Conservation (phyloP, 768 basidiomycete genomes). For the Xerocomellus amylosporus region DNA sequence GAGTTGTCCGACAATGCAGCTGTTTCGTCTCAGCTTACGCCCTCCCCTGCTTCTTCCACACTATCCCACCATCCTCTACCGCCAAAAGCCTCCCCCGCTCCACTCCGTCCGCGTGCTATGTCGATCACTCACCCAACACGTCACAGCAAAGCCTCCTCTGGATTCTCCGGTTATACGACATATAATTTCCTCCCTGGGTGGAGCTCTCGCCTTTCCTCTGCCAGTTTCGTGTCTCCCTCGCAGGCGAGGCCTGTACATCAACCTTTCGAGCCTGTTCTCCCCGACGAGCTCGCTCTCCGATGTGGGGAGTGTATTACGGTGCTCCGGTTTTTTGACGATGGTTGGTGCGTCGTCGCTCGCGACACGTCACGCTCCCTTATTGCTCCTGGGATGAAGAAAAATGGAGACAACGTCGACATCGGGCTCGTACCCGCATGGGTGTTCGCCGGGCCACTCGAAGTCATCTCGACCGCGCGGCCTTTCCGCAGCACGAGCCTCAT, state of each 20-base stretch:
- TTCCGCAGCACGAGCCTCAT: constrained; percentile 51
- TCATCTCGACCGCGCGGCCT: constrained; percentile 59
- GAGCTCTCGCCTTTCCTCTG: constrained; percentile 10
- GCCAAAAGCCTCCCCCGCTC: constrained; percentile 10
- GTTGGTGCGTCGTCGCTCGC: constrained; percentile 74
- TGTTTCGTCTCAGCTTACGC: constrained; percentile 40
- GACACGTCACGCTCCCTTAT: constrained; percentile 38
- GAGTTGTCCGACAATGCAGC: constrained; percentile 43
- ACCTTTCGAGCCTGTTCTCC: constrained; percentile 63
- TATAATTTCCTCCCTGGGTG: constrained; percentile 14
- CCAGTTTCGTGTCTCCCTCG: constrained; percentile 29
- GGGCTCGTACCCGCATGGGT: constrained; percentile 78
- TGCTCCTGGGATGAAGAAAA: constrained; percentile 9
- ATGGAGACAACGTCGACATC: constrained; percentile 51
- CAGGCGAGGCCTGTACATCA: constrained; percentile 58
- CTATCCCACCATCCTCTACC: constrained; percentile 20
- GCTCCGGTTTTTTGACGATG: constrained; percentile 70
- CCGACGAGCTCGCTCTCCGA: constrained; percentile 64
- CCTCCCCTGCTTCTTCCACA: constrained; percentile 40
- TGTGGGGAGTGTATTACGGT: constrained; percentile 61
- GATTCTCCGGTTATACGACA: constrained; percentile 40
- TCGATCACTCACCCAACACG: constrained; percentile 20
- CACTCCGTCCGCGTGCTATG: constrained; percentile 14
- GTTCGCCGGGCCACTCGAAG: constrained; percentile 62
- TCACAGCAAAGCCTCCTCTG: constrained; percentile 34